These are phyloP conservation scores for Exophiala sideris DNA, from an alignment of 2,329 filamentous ascomycete genomes.

Conservation along the genomic window DNA sequence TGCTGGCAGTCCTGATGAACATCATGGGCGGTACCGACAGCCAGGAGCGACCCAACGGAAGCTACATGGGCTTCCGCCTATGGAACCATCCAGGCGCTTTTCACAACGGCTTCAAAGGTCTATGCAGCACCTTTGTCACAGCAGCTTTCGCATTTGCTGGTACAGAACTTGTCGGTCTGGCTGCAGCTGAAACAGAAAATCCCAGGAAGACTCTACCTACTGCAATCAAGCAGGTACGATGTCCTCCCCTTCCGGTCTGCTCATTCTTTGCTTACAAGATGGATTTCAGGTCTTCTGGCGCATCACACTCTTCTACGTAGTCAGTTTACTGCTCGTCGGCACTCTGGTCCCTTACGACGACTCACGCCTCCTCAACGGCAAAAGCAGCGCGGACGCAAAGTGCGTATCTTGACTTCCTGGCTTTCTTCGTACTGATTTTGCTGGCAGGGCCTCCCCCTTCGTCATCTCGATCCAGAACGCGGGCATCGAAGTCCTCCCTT, in stretches of 20 bases:
- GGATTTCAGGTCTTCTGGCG: constrained; percentile 42
- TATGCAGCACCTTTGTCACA: constrained; percentile 56
- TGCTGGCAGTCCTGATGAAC: constrained; percentile 69
- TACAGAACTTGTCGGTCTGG: constrained; percentile 53
- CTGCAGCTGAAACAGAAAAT: constrained; percentile 52
- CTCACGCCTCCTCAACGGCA: constrained; percentile 38
- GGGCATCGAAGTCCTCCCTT: constrained; percentile 58
- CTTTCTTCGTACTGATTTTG: neutral
- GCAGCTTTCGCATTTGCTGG: constrained; percentile 58
- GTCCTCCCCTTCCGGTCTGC: neutral
- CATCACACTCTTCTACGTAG: constrained; percentile 50
- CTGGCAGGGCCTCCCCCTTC: constrained; percentile 55
- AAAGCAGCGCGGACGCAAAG: constrained; percentile 39
- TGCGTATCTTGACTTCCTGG: constrained; percentile 3
- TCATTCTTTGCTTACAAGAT: neutral
- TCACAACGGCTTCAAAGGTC: constrained; percentile 48
- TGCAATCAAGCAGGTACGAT: constrained; percentile 45
- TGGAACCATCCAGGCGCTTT: constrained; percentile 59
- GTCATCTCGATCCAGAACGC: constrained; percentile 63
- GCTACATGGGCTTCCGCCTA: constrained; percentile 75
- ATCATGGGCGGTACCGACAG: constrained; percentile 61
- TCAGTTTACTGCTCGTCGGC: constrained; percentile 45
- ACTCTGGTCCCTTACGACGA: constrained; percentile 44
- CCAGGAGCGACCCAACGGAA: constrained; percentile 67
- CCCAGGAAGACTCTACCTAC: constrained; percentile 50